Percentiles rank a stretch among this genome's conserved stretches.
Conservation (phyloP, 1,284 basidiomycete species). For the Gomphus bonarii region DNA sequence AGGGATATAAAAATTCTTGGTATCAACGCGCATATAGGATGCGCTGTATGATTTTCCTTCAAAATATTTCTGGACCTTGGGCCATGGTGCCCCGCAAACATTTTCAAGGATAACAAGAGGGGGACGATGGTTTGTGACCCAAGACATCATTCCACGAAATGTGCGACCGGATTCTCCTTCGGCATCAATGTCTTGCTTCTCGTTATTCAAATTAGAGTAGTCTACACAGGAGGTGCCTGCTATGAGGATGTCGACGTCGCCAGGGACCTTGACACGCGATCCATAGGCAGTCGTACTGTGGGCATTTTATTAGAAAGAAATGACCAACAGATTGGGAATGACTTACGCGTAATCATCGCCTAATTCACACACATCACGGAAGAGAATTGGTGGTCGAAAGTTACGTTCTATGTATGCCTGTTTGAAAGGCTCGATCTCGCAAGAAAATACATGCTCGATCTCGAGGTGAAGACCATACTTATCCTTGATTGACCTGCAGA, state of each 20-base stretch:
- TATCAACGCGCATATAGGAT: slow-evolving; percentile 67
- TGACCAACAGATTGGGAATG: background rate
- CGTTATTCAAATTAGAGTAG: slow-evolving; percentile 90
- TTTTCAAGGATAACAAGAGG: slow-evolving; percentile 91
- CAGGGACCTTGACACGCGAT: slow-evolving; percentile 75
- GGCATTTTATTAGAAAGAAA: slow-evolving; percentile 10
- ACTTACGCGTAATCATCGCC: slow-evolving; percentile 68
- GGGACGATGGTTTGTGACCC: slow-evolving; percentile 82
- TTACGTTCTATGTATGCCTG: slow-evolving; percentile 97
- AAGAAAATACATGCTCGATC: slow-evolving; percentile 91
- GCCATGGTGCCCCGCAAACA: slow-evolving; percentile 89
- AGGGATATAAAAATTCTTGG: slow-evolving; percentile 90
- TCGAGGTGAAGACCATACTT: slow-evolving; percentile 58
- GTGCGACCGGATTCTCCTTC: slow-evolving; percentile 87
- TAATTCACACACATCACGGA: slow-evolving; percentile 90
- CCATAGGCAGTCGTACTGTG: slow-evolving; percentile 85
- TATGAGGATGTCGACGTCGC: slow-evolving; percentile 82
- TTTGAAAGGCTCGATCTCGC: slow-evolving; percentile 97
- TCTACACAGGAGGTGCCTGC: slow-evolving; percentile 96
- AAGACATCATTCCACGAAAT: slow-evolving; percentile 87
- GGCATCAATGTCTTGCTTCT: slow-evolving; percentile 81
- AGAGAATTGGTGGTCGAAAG: slow-evolving; percentile 84
- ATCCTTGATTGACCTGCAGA: slow-evolving; percentile 65
- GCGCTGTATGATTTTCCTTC: slow-evolving; percentile 73
- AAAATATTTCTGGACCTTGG: slow-evolving; percentile 67